phyloP scores from a whole-genome alignment of 2,329 filamentous ascomycete genomes.

The Scedosporium aurantiacum region DNA sequence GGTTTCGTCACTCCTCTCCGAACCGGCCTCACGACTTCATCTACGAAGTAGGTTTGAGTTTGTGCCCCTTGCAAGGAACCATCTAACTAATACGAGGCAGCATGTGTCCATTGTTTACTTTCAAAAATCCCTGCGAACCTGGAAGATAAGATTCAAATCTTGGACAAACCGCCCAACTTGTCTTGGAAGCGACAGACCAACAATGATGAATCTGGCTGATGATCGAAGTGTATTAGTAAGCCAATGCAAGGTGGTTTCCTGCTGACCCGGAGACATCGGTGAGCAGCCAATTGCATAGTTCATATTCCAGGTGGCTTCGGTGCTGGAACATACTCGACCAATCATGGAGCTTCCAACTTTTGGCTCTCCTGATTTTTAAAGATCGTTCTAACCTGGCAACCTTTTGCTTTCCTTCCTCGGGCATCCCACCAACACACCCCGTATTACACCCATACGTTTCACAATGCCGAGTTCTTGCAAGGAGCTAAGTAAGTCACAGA shows the following conservation, averaged over 20 bases:
- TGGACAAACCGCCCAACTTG: too few species aligned
- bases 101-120: too few species aligned
- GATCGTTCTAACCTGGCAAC: background rate
- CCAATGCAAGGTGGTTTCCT: background rate
- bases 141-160: too few species aligned
- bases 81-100: too few species aligned
- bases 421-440: background rate
- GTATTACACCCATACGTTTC: conserved; percentile 10
- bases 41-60: too few species aligned
- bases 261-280: background rate
- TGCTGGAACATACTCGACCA: background rate
- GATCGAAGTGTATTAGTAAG: background rate
- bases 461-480: conserved; percentile 91
- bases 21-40: too few species aligned
- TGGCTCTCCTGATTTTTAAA: background rate
- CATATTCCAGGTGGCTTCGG: background rate
- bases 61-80: too few species aligned
- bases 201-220: too few species aligned
- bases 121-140: too few species aligned
- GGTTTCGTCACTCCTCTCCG: background rate
- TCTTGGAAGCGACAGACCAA: too few species aligned
- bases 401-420: background rate
- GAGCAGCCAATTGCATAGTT: background rate
- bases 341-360: background rate
- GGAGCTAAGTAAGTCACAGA: conserved; percentile 67